Base-by-base conservation (phyloP, 441 rosid species). In the Adansonia rubrostipa region DNA sequence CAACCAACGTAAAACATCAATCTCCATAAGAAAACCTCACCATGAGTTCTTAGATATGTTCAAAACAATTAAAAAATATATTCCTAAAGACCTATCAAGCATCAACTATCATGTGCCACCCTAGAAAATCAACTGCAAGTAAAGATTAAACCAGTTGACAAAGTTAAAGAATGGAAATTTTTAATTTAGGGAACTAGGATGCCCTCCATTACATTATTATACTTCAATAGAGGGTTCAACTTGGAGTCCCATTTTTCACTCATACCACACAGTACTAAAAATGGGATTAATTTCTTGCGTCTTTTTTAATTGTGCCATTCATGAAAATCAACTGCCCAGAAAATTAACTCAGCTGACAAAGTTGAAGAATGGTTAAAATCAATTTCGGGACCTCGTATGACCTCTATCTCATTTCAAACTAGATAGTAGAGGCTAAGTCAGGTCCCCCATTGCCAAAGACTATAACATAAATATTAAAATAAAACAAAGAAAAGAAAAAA, bases 161-260 rank as follows among this genome's bases (percentile, higher is more conserved):
- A 83, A 86, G 80, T 80, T 58, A 76, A 54, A 44, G 69, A 81
- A 77, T 63, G 87, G 80, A 65, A 14, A 14, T 9, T 58, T 82
- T 4, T 36, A 80, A 50, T 84, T 80, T 36, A 53, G 89, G 82
- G 74, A 60, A 80, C 85, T 64, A 76, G 11, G 84, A 87, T 80
- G 85, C 86, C 81, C 84, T 79, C 82, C 8, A 8, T 64, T 75
- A 44, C 83, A 80, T 57, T 36, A 13, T 14, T 7, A 36, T 1
- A 86, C n/a, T 11, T 73, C 79, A 79, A 78, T 60, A 17, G 86
- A 85, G 80, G 78, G 85, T 86, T 85, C 89, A 86, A 88, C 86
- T 2, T 11, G 15, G 22, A 75, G 80, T 78, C 85, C 83, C 85
- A 28, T 62, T 62, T 61, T 28, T 62, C 17, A 28, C 67, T 13